These are phyloP conservation scores for Lentithecium fluviatile DNA, from an alignment of 495 filamentous ascomycete species.

Conservation along the genomic window DNA sequence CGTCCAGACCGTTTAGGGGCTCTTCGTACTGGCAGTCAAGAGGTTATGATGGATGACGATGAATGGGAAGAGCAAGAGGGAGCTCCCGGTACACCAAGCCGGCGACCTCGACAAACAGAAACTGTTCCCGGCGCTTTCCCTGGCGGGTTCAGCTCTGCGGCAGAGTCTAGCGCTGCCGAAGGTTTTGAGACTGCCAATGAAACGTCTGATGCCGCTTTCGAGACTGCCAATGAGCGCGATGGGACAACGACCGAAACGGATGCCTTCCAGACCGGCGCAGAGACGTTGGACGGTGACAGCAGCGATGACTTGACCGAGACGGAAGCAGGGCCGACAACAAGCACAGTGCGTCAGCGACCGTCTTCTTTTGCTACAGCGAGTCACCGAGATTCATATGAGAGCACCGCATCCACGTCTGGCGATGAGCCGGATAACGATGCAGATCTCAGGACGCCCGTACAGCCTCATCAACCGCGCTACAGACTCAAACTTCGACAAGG, in stretches of 20 bases:
- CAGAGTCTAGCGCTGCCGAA: constrained; percentile 52
- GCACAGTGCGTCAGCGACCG: constrained; percentile 34
- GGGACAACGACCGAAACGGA: constrained; percentile 77
- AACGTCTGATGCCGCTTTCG: constrained; percentile 73
- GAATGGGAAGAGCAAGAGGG: constrained; percentile 87
- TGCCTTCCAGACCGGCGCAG: constrained; percentile 86
- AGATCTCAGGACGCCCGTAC: constrained; percentile 60
- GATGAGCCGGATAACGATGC: constrained; percentile 67
- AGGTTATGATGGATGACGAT: constrained; percentile 68
- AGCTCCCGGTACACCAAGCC: constrained; percentile 51
- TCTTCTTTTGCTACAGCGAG: constrained; percentile 50
- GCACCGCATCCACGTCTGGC: constrained; percentile 84
- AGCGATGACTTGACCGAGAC: constrained; percentile 87
- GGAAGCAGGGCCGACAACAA: constrained; percentile 52
- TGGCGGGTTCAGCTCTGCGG: constrained; percentile 43
- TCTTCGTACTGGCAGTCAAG: constrained; percentile 69
- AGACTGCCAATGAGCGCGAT: constrained; percentile 76
- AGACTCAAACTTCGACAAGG: constrained; percentile 67
- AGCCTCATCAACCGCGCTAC: constrained; percentile 63
- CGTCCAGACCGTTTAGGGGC: constrained; percentile 74
- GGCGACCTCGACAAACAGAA: constrained; percentile 29
- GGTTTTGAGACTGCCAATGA: constrained; percentile 85
- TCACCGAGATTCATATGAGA: constrained; percentile 69
- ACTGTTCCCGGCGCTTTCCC: constrained; percentile 43
- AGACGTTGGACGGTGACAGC: constrained; percentile 76